These are phyloP conservation scores for Endoconidiophora polonica DNA, from an alignment of 2,329 filamentous ascomycete genomes.

Conservation along the genomic window DNA sequence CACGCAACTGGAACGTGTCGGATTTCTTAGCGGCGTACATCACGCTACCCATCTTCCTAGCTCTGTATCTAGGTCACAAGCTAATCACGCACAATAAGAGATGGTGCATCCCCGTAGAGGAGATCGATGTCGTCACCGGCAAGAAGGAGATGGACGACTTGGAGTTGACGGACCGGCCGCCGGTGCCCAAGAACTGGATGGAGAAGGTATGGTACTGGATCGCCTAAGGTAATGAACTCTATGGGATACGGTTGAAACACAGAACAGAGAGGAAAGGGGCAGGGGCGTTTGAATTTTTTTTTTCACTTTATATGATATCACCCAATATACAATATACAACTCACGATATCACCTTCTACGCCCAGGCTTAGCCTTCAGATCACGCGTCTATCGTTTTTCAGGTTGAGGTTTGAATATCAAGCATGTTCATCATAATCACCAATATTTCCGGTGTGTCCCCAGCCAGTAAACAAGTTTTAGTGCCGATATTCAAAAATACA, in stretches of 20 bases:
- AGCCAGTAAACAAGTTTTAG: no score
- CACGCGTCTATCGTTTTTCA: no score
- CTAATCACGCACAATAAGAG: conserved; percentile 26
- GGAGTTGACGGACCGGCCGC: conserved; percentile 29
- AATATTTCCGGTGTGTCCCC: no score
- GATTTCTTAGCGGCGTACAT: conserved; percentile 51
- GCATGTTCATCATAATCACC: no score
- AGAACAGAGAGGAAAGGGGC: neutral
- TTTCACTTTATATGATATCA: neutral
- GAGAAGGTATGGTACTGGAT: conserved; percentile 41
- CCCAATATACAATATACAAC: neutral
- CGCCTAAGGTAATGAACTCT: conserved; percentile 21
- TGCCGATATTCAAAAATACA: no score
- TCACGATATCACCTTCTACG: neutral
- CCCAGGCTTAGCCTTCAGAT: no score
- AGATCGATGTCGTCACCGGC: conserved; percentile 40
- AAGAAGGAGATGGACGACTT: conserved; percentile 47
- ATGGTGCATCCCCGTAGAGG: conserved; percentile 24
- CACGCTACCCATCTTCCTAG: conserved; percentile 42
- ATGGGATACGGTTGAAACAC: neutral
- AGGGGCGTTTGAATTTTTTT: neutral
- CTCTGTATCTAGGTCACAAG: conserved; percentile 47
- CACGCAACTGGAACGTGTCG: conserved; percentile 41
- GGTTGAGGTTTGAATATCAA: no score
- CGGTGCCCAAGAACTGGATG: conserved; percentile 32